phyloP scores from a whole-genome alignment of 345 rosid genomes.

The thale cress (Arabidopsis thaliana) region DNA sequence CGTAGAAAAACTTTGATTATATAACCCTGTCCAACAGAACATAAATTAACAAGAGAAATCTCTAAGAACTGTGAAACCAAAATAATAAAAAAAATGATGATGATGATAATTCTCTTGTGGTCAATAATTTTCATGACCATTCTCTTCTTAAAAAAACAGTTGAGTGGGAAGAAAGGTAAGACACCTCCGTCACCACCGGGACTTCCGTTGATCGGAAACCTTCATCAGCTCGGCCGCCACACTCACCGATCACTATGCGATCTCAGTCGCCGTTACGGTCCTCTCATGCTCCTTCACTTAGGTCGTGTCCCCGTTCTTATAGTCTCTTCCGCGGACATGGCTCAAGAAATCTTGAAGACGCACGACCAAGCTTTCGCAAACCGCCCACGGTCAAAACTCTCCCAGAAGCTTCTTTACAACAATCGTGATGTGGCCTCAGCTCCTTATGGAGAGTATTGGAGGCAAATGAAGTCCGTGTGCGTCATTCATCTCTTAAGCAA shows the following conservation, averaged over 20 bases:
- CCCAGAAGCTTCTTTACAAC: conserved; percentile 48
- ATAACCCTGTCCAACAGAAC: background rate
- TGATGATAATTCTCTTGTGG: conserved; percentile 36
- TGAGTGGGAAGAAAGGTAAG: conserved; percentile 14
- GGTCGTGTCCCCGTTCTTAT: conserved; percentile 53
- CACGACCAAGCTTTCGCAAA: conserved; percentile 55
- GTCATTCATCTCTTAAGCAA: conserved; percentile 54
- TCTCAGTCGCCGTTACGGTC: conserved; percentile 54
- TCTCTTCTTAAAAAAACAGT: conserved; percentile 20
- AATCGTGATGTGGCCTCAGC: conserved; percentile 49
- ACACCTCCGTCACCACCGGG: conserved; percentile 58
- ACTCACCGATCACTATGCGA: conserved; percentile 53
- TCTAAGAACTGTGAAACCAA: conserved; percentile 25
- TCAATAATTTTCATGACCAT: conserved; percentile 15
- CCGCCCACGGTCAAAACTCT: conserved; percentile 46
- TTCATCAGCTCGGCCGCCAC: conserved; percentile 53
- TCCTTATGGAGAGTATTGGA: conserved; percentile 74
- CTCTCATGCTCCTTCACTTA: conserved; percentile 61
- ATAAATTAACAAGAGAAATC: conserved; percentile 8
- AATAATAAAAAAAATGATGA: conserved; percentile 17
- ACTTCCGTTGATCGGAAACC: conserved; percentile 65
- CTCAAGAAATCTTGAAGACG: conserved; percentile 56
- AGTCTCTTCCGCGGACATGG: conserved; percentile 59
- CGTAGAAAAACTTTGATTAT: conserved; percentile 16
- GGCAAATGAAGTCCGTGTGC: conserved; percentile 58